Evolutionary conservation across 2,329 filamentous ascomycete genomes (phyloP), one percentile per base, ranked within the genome.

Genomic region (Trichophyton verrucosum): DNA sequence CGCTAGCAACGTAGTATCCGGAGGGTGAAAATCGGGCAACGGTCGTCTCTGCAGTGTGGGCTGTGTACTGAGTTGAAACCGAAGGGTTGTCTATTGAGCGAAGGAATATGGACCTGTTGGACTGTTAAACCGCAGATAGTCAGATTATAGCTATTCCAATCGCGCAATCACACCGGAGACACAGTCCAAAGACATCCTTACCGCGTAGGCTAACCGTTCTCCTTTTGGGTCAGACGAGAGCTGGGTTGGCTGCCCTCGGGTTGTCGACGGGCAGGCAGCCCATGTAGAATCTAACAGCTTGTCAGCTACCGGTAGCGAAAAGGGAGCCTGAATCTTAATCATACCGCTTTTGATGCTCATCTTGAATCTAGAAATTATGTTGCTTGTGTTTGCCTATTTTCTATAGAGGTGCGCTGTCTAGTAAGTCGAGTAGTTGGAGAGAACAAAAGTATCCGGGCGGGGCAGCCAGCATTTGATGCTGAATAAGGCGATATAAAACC

Each of bases 71-170:
- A 71, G 88, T 91, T 74, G 86, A 86, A 65, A 87, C 76, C 66
- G 89, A 82, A 59, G 92, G 92, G 72, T 94, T 79, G 77, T 99
- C 92, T 77, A 99, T 96, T 64, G 86, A 91, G 68, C 94, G 90
- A 56, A 99, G 81, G 77, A 96, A 97, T 76, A 99, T 86, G 64
- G 92, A 97, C 80, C 97, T 97, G 71, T 90, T 91, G 59, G 91
- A 92, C 90, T 95, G 67, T 11, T 57, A 38, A 24, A 3, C 17
- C 36, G n/a, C n/a, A 17, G 61, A 46, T 33, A 1, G 38, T 24
- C 38, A 51, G 33, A 30, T 9, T n/a, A 40, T 1, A 9, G 17
- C 49, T 47, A 3, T 24, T 42, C 1, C 6, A 15, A 51, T 15
- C 0, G 2, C 15, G 49, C 20, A 4, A 3, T 5, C 27, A n/a